Conservation (phyloP, 2,329 filamentous ascomycete species). For the Pseudocercospora fijiensis region DNA sequence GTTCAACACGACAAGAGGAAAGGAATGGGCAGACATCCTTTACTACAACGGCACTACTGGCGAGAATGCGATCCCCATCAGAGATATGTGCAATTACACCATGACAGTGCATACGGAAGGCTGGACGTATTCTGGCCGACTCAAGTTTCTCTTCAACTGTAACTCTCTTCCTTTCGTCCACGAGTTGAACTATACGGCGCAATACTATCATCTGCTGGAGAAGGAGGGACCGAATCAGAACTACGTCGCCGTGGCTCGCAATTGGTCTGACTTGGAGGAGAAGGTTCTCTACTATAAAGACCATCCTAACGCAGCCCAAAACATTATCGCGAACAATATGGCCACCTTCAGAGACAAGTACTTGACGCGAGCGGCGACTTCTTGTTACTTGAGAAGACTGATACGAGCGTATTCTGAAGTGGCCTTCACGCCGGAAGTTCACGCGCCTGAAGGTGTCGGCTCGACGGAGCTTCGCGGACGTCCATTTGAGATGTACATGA, state of each 20-base stretch:
- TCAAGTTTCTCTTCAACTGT: constrained; percentile 36
- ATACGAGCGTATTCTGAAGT: constrained; percentile 31
- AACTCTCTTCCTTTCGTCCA: constrained; percentile 33
- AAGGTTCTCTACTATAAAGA: constrained; percentile 30
- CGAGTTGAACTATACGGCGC: constrained; percentile 29
- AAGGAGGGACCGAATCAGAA: constrained; percentile 33
- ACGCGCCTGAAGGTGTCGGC: constrained; percentile 1
- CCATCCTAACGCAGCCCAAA: constrained; percentile 27
- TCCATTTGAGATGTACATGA: background rate
- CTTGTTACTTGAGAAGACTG: constrained; percentile 36
- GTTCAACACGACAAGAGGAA: constrained; percentile 31
- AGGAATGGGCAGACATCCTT: constrained; percentile 40
- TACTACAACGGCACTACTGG: constrained; percentile 16
- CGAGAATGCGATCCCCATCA: constrained; percentile 20
- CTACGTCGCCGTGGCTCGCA: constrained; percentile 28
- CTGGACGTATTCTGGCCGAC: constrained; percentile 30
- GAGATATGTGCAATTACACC: constrained; percentile 31
- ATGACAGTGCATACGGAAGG: constrained; percentile 37
- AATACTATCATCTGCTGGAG: constrained; percentile 32
- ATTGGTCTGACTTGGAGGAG: constrained; percentile 33
- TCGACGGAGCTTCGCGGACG: background rate
- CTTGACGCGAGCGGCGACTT: constrained; percentile 33
- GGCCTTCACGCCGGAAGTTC: constrained; percentile 27
- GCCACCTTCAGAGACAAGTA: constrained; percentile 33
- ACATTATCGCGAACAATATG: constrained; percentile 31